Evolutionary conservation across 768 basidiomycete genomes (phyloP).

Genomic region (Termitomyces bulborhizus): DNA sequence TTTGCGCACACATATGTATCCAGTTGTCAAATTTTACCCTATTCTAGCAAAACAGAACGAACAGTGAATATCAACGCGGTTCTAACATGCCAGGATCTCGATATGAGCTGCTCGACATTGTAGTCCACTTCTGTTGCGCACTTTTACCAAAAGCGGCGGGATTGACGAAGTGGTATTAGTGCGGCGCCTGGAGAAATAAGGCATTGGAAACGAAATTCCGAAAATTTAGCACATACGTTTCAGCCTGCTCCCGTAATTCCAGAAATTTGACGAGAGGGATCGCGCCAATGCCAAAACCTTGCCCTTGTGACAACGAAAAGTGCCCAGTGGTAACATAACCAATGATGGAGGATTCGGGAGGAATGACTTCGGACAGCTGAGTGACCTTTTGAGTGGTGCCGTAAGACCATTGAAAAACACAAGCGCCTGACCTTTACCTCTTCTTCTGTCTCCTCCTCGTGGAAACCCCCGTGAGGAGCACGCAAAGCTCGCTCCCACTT

Average conservation of each 20-base stretch:
- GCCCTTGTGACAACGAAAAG: constrained; percentile 72
- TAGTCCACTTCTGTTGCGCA: constrained; percentile 55
- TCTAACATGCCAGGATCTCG: constrained; percentile 21
- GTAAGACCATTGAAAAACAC: neutral
- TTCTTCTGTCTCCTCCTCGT: constrained; percentile 22
- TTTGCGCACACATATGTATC: constrained; percentile 1
- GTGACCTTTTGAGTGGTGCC: neutral
- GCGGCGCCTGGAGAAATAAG: constrained; percentile 18
- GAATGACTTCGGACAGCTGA: constrained; percentile 40
- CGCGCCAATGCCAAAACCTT: constrained; percentile 73
- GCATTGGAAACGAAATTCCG: neutral
- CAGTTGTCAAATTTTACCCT: neutral
- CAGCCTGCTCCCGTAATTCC: constrained; percentile 43
- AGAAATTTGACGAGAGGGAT: constrained; percentile 52
- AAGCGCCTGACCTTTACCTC: constrained; percentile 19
- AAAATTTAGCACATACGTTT: constrained; percentile 20
- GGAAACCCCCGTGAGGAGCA: constrained; percentile 1
- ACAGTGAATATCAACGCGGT: neutral
- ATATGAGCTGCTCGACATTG: constrained; percentile 47
- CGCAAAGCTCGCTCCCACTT: constrained; percentile 36
- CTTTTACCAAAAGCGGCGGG: constrained; percentile 46
- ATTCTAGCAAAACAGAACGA: neutral
- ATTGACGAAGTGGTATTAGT: constrained; percentile 19
- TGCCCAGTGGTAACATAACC: constrained; percentile 85
- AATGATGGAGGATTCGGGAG: constrained; percentile 44